Evolutionary conservation across 306 rosid species (phyloP).

Genomic region (Rubus parviflorus): DNA sequence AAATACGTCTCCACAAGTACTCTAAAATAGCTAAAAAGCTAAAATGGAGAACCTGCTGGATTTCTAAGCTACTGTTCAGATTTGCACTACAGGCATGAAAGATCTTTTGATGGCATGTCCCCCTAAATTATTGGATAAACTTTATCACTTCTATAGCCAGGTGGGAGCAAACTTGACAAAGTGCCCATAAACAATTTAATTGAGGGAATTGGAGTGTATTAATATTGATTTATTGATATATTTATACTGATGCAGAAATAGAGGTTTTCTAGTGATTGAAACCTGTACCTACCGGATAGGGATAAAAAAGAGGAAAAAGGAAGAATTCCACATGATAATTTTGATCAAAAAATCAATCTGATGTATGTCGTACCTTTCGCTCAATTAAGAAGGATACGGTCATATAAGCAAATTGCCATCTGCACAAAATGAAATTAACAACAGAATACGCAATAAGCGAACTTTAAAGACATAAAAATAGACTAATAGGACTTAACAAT

Average conservation of each 20-base stretch:
- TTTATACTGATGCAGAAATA: too few relatives aligned
- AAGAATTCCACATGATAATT: background rate
- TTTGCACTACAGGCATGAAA: background rate
- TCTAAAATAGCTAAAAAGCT: too few relatives aligned
- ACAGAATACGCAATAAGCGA: background rate
- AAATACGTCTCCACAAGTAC: too few relatives aligned
- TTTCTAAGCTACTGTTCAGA: background rate
- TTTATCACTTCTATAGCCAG: background rate
- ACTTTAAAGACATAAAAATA: background rate
- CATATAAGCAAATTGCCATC: background rate
- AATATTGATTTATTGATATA: too few relatives aligned
- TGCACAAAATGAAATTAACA: background rate
- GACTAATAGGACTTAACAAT: background rate
- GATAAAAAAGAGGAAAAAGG: background rate
- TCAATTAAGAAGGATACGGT: background rate
- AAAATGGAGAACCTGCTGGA: too few relatives aligned
- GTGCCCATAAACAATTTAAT: background rate
- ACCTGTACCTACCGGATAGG: background rate
- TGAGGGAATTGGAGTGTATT: background rate
- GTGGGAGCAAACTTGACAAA: background rate
- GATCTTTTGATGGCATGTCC: background rate
- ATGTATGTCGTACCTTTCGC: background rate
- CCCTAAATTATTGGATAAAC: background rate
- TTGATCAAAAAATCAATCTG: background rate
- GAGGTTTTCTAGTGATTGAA: background rate